Evolutionary conservation across 2,329 filamentous ascomycete species (phyloP).

Genomic region (Penicillium corylophilum): DNA sequence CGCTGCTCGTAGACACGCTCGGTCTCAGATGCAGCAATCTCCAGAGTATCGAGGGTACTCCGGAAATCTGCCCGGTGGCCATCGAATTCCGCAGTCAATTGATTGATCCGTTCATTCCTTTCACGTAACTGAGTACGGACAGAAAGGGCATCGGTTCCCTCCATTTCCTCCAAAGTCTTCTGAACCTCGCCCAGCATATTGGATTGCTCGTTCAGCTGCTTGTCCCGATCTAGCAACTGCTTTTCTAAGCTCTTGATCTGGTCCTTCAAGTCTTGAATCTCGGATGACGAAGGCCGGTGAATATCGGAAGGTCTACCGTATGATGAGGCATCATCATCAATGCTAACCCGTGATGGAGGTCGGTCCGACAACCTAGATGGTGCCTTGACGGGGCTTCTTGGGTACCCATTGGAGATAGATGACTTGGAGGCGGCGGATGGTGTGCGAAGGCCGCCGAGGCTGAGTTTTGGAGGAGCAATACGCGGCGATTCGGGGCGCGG

Average conservation of each 20-base stretch:
- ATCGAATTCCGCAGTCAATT: constrained; percentile 93
- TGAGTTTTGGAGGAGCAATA: constrained; percentile 56
- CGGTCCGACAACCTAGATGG: constrained; percentile 40
- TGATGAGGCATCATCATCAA: constrained; percentile 38
- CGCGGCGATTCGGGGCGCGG: constrained; percentile 83
- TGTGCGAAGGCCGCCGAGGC: constrained; percentile 54
- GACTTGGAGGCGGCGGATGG: constrained; percentile 49
- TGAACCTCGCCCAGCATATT: constrained; percentile 86
- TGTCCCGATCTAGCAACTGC: constrained; percentile 79
- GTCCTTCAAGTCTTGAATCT: constrained; percentile 55
- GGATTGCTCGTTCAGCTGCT: constrained; percentile 84
- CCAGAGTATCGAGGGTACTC: constrained; percentile 93
- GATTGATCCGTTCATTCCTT: constrained; percentile 94
- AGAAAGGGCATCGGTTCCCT: constrained; percentile 73
- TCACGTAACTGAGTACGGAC: constrained; percentile 81
- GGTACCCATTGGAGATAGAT: constrained; percentile 45
- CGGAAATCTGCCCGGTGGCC: constrained; percentile 92
- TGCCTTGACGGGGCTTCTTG: constrained; percentile 41
- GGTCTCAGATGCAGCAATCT: constrained; percentile 93
- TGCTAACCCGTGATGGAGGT: constrained; percentile 40
- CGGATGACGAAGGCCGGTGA: constrained; percentile 26
- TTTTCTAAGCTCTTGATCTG: constrained; percentile 71
- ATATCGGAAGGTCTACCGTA: constrained; percentile 33
- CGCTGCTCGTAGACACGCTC: constrained; percentile 81
- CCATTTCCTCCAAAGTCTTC: constrained; percentile 76